phyloP scores from a whole-genome alignment of 1,139 yeast species.

The Nadsonia commutata region DNA sequence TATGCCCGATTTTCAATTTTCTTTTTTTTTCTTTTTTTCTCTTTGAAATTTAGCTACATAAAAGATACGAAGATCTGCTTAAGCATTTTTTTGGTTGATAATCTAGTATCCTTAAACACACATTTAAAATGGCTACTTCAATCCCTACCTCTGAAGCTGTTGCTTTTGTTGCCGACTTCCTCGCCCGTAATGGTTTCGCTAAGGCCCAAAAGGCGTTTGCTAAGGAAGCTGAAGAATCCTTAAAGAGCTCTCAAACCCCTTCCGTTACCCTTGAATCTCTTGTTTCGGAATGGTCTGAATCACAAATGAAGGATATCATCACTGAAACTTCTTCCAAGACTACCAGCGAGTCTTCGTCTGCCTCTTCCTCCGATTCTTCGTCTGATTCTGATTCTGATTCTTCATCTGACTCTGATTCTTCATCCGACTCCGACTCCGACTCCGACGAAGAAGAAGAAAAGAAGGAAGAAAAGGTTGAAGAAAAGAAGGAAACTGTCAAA shows the following conservation, averaged over 20 bases:
- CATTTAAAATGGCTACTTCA: background rate
- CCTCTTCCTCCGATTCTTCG: constrained; percentile 7
- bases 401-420: constrained; percentile 14
- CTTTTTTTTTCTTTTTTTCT: background rate
- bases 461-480: constrained; percentile 1
- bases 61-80: no score
- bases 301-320: no score
- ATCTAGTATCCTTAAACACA: no score
- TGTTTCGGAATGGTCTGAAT: no score
- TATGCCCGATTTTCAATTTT: background rate
- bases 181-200: no score
- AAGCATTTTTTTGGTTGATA: no score
- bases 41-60: no score
- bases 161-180: no score
- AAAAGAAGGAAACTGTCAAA: constrained; percentile 12
- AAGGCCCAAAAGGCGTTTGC: no score
- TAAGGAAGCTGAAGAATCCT: no score
- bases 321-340: background rate
- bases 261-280: no score
- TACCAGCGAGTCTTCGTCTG: constrained; percentile 10
- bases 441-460: constrained; percentile 8
- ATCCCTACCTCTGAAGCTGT: background rate
- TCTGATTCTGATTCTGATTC: constrained; percentile 4
- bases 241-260: no score
- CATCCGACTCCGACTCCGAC: constrained; percentile 16